Base-by-base conservation (phyloP, 441 rosid species). In the Aleurites moluccanus region DNA sequence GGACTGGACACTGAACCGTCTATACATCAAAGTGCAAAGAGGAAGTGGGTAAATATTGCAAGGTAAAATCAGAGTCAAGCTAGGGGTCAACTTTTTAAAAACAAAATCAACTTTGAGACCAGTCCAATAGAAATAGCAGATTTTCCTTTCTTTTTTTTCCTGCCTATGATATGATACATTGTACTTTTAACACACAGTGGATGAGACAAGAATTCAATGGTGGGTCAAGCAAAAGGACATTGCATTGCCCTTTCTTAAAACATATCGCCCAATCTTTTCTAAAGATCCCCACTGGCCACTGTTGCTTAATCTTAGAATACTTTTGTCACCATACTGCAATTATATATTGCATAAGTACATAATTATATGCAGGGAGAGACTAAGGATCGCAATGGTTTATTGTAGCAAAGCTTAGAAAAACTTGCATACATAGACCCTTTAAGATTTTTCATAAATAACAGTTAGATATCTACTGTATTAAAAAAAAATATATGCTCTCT, bases 191-290 rank as follows among this genome's bases (percentile, higher is more conserved):
- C 49, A 23, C 13, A 61, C 72, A 66, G 44, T 64, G 57, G 68
- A 75, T 64, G 20, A 57, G 81, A 82, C 86, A 79, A 80, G 79
- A 76, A 80, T 82, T 80, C 85, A 78, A 76, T 44, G 77, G 83
- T 76, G 83, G 87, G 87, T 64, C 87, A 80, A 66, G 1, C 11
- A 0, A 56, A 56, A n/a, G 61, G 61, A 56, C 61, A 56, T n/a
- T 56, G 1, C 18, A 11, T 14, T 49, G 4, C 40, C 40, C 40
- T 38, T 38, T 38, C 40, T 18, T 16, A 50, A 50, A 14, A 50
- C 18, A 16, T 13, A 50, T 50, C 55, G 6, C n/a, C 55, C 55
- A 50, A 16, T 50, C 55, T 50, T 50, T 50, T 50, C 55, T 14
- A 50, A 50, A 50, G 55, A 50, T 50, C n/a, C 55, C 21, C 55